Base-by-base conservation (phyloP, 139 green algal genomes). In the Coccomyxa sp. region DNA sequence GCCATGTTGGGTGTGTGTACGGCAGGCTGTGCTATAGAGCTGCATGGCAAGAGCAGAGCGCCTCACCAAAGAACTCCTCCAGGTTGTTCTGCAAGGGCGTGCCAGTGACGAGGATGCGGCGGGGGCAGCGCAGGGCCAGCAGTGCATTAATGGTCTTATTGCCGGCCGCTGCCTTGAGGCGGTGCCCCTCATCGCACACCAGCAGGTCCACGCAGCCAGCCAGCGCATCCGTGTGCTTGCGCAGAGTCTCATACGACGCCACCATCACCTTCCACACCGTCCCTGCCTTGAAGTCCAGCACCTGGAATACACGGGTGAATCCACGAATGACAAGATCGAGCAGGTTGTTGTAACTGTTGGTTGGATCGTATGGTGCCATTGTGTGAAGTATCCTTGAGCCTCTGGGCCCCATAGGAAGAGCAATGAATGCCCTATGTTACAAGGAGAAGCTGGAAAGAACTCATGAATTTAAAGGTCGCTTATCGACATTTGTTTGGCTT, bases 71-170 rank as follows among this genome's bases (percentile, higher is more conserved):
- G 77, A 94, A 93, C 75, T 97, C 94, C 3, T 80, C 81, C 17
- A 97, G 85, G 82, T 96, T 93, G 90, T 98, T 98, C 88, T 98
- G 94, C 10, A 97, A 68, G 0, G 94, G 93, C 13, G 90, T 96
- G 67, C 94, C 93, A 16, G 88, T 96, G 17, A 98, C 88, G 30
- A 98, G 85, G 28, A 98, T 89, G 51, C 92, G 86, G 16, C 88
- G 87, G 9, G 58, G 83, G 82, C 92, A 98, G 67, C 80, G 80
- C 23, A 98, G 87, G 28, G 83, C 74, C 57, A 91, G 86, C 80
- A 97, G 89, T 15, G 91, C 88, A 16, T 82, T 79, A 31, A 97
- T 95, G 51, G 94, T 98, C 85, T 98, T 94, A 85, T 91, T 95
- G 75, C 95, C 93, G n/a, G 83, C 83, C 0, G 89, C 89, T 10